A percentile compares a stretch with the other conserved stretches of the same genome.
phyloP scores from a whole-genome alignment of 2,329 filamentous ascomycete genomes.

The Curvularia eragrostidis region DNA sequence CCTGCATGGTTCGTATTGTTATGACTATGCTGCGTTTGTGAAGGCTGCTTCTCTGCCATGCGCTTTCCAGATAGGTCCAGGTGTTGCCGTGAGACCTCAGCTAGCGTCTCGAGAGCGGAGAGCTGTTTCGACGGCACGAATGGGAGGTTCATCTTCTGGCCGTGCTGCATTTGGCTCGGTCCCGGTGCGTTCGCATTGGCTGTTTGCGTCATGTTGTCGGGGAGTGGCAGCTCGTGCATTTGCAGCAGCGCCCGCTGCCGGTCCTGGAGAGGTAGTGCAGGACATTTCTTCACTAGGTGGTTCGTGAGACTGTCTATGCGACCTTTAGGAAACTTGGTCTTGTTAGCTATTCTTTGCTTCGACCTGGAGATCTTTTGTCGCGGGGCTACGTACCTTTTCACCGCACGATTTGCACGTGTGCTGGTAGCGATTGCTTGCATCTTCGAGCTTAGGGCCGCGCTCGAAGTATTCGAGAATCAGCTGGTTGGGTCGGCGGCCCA shows the following conservation, averaged over 20 bases:
- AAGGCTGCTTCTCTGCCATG: slow-evolving; percentile 43
- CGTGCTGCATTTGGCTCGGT: slow-evolving; percentile 31
- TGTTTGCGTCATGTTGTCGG: slow-evolving; percentile 47
- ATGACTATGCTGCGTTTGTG: slow-evolving; percentile 22
- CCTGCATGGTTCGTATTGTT: slow-evolving; percentile 33
- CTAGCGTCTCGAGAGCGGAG: slow-evolving; percentile 83
- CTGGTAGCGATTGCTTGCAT: slow-evolving; percentile 89
- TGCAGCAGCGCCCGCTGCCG: slow-evolving; percentile 76
- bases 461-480: slow-evolving; percentile 89
- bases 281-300: slow-evolving; percentile 87
- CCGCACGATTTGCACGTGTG: slow-evolving; percentile 90
- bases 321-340: slow-evolving; percentile 76
- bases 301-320: slow-evolving; percentile 81
- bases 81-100: slow-evolving; percentile 81
- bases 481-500: slow-evolving; percentile 84
- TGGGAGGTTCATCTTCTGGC: slow-evolving; percentile 50
- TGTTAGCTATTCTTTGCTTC: slow-evolving; percentile 31
- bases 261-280: slow-evolving; percentile 75
- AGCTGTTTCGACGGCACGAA: slow-evolving; percentile 64
- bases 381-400: slow-evolving; percentile 62
- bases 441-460: slow-evolving; percentile 82
- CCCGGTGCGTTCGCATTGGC: slow-evolving; percentile 19
- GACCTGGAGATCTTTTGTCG: slow-evolving; percentile 16
- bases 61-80: slow-evolving; percentile 64
- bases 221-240: slow-evolving; percentile 69